Evolutionary conservation across 805 yeast species (phyloP), one percentile per base, ranked within the genome.

Genomic region (Vanderwaltozyma verrucispora): DNA sequence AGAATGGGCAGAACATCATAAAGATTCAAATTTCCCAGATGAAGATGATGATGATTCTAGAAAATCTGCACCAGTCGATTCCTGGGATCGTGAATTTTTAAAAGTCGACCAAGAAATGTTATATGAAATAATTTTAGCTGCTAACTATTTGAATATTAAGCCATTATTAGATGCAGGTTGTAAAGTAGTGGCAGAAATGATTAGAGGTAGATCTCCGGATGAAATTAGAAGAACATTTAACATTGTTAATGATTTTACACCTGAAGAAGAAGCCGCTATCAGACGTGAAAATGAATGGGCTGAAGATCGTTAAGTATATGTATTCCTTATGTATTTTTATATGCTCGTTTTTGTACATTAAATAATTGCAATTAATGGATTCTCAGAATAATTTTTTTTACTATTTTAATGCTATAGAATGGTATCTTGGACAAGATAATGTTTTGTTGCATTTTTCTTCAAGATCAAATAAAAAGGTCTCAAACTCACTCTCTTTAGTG

Each of bases 1-100:
- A 37, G 95, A 89, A 57, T 89, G 96, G 94, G 87, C 96, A 52
- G 94, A 84, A 54, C 92, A 89, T 59, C 96, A 89, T 67, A 82
- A 80, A 59, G 87, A 84, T 56, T 73, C 82, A 9, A 68, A 68
- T 15, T 79, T 79, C 61, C 83, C 84, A 15, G 86, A 78, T 44
- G 88, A 80, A 37, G 85, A 76, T 40, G 95, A 85, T 45, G 88
- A 81, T 37, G 94, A 85, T 48, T 74, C 84, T 18, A 77, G 82
- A 58, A 84, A 83, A 56, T 72, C 89, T n/a, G 86, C 87, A 2
- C 96, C 95, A 3, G 86, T 89, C 36, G 89, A 82, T 44, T 87
- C 87, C 33, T 89, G 97, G 97, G 97, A 89, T 63, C 83, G 84
- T 60, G 85, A 83, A 60, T 89, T 88, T 60, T 72, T 89, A 50